Conservation (phyloP, 345 rosid genomes). For the Salix arbutifolia region DNA sequence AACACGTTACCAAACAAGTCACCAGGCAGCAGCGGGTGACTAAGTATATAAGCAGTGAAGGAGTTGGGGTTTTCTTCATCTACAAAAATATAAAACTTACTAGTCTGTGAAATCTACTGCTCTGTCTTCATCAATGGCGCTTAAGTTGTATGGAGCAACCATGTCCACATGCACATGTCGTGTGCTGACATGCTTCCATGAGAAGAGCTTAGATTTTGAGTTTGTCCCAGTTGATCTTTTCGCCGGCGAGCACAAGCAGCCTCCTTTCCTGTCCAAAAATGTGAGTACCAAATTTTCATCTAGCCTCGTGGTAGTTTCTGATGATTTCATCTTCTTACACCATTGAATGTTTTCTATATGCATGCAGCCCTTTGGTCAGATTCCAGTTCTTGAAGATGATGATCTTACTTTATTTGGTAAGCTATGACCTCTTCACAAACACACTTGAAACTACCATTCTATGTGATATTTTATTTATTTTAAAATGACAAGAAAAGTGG, state of each 20-base stretch:
- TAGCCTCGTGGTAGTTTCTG: neutral
- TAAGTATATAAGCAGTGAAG: neutral
- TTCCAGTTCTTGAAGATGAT: slow-evolving; percentile 80
- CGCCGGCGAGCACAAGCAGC: slow-evolving; percentile 57
- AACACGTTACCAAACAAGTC: neutral
- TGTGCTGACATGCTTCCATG: slow-evolving; percentile 61
- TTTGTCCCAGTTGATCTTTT: slow-evolving; percentile 58
- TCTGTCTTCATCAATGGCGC: slow-evolving; percentile 32
- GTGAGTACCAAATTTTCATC: slow-evolving; percentile 20
- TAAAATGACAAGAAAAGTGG: no score
- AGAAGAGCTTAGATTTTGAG: slow-evolving; percentile 67
- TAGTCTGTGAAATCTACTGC: neutral
- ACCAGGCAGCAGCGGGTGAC: neutral
- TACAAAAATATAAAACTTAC: neutral
- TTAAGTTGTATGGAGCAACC: slow-evolving; percentile 63
- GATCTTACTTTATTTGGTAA: slow-evolving; percentile 73
- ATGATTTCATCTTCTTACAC: neutral
- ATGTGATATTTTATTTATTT: no score
- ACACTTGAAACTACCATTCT: no score
- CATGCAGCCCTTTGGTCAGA: slow-evolving; percentile 51
- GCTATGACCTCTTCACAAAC: neutral
- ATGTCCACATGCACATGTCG: slow-evolving; percentile 67
- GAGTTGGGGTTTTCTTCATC: neutral
- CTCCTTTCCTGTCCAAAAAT: slow-evolving; percentile 56
- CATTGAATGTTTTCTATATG: neutral